Evolutionary conservation across 2,329 filamentous ascomycete genomes (phyloP).

Genomic region (Chaetothyriales sp.): DNA sequence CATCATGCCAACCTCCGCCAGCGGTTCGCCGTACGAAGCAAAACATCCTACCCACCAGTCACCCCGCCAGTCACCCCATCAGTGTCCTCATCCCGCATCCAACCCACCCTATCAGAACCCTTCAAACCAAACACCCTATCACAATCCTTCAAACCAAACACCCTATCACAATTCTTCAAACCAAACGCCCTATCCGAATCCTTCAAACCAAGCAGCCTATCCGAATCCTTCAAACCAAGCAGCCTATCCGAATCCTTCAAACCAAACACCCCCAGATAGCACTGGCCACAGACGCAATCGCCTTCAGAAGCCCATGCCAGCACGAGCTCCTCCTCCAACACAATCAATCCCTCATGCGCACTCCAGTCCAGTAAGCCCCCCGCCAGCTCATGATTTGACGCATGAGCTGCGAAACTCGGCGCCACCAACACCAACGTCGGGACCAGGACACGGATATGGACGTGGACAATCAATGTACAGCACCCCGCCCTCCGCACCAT

Average conservation of each 20-base stretch:
- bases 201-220: constrained; percentile 11
- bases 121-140: constrained; percentile 6
- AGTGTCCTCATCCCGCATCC: constrained; percentile 17
- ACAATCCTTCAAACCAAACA: constrained; percentile 5
- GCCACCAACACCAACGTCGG: neutral
- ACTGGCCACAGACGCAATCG: constrained; percentile 17
- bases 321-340: constrained; percentile 11
- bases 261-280: neutral
- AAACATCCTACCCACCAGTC: neutral
- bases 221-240: constrained; percentile 5
- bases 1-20: constrained; percentile 18
- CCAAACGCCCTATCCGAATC: constrained; percentile 9
- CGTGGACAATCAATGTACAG: neutral
- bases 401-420: neutral
- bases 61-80: constrained; percentile 11
- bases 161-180: constrained; percentile 8
- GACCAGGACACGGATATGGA: neutral
- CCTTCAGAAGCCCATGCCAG: constrained; percentile 14
- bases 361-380: constrained; percentile 10
- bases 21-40: constrained; percentile 18
- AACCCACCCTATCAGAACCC: constrained; percentile 12
- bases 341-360: constrained; percentile 16
- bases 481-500: constrained; percentile 6
- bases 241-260: too few species aligned
- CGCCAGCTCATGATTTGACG: neutral